These are phyloP conservation scores for Plectosphaerella cucumerina DNA, from an alignment of 2,329 filamentous ascomycete species.

Conservation along the genomic window DNA sequence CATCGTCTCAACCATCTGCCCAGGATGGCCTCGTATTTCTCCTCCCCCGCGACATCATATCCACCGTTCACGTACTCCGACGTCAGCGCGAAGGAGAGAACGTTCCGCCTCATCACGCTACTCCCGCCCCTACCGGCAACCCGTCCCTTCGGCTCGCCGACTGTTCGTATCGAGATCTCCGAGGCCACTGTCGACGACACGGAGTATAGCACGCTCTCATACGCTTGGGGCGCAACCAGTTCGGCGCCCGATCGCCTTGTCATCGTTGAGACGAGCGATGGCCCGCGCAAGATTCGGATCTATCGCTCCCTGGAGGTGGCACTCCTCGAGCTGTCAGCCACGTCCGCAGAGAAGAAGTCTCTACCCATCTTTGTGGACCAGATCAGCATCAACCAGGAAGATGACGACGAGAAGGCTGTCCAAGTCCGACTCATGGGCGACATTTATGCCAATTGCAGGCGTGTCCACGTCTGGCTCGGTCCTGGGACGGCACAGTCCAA, in stretches of 20 bases:
- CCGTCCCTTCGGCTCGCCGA: neutral
- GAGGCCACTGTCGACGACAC: neutral
- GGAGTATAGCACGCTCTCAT: neutral
- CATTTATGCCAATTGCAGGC: neutral
- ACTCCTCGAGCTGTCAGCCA: slow-evolving; percentile 15
- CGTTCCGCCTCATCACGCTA: neutral
- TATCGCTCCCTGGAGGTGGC: slow-evolving; percentile 23
- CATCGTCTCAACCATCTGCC: too few species aligned
- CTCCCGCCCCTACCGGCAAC: neutral
- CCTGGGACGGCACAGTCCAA: neutral
- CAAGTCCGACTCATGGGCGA: slow-evolving; percentile 5
- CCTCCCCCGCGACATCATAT: too few species aligned
- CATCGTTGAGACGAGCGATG: slow-evolving; percentile 15
- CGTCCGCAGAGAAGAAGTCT: neutral
- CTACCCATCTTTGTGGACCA: neutral
- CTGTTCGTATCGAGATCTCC: neutral
- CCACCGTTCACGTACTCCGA: neutral
- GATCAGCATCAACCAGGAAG: slow-evolving; percentile 8
- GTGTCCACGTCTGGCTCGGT: neutral
- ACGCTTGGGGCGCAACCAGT: neutral
- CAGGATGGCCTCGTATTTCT: too few species aligned
- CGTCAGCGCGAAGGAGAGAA: neutral
- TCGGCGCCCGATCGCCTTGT: slow-evolving; percentile 5
- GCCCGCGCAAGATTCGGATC: slow-evolving; percentile 14
- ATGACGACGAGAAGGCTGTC: slow-evolving; percentile 1